phyloP scores from a whole-genome alignment of 805 yeast species.

The Maudiozyma barnettii region DNA sequence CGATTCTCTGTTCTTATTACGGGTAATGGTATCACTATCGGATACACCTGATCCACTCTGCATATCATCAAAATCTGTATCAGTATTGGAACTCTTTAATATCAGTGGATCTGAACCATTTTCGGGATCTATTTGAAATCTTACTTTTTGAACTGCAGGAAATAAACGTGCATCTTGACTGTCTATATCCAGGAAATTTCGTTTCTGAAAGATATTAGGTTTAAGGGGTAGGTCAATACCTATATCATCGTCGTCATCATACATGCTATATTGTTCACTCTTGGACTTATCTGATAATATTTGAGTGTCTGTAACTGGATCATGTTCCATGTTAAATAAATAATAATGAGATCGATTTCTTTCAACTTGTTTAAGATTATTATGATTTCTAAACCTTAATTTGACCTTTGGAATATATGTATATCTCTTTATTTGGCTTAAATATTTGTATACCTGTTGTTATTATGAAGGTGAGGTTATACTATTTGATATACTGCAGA shows the following conservation, averaged over 20 bases:
- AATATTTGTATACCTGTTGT: too few relatives aligned
- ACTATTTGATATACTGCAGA: too few relatives aligned
- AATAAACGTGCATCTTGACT: constrained; percentile 7
- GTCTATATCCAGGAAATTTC: constrained; percentile 18
- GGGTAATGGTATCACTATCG: neutral
- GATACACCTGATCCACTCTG: neutral
- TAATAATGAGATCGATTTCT: neutral
- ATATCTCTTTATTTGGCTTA: too few relatives aligned
- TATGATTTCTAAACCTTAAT: too few relatives aligned
- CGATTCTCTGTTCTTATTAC: constrained; percentile 1
- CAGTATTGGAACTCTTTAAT: neutral
- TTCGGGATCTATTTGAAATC: constrained; percentile 8
- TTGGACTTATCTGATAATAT: neutral
- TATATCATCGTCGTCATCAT: constrained; percentile 1
- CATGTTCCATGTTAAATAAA: neutral
- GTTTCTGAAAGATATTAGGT: constrained; percentile 9
- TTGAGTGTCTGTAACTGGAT: neutral
- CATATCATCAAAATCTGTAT: neutral
- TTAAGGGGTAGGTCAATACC: constrained; percentile 23
- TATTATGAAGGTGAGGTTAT: too few relatives aligned
- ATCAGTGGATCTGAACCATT: neutral
- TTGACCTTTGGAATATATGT: too few relatives aligned
- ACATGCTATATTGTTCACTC: neutral
- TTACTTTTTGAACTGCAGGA: constrained; percentile 7
- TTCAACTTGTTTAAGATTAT: too few relatives aligned